These are phyloP conservation scores for Xerocomellus dryophilus DNA, from an alignment of 768 basidiomycete species.

Conservation along the genomic window DNA sequence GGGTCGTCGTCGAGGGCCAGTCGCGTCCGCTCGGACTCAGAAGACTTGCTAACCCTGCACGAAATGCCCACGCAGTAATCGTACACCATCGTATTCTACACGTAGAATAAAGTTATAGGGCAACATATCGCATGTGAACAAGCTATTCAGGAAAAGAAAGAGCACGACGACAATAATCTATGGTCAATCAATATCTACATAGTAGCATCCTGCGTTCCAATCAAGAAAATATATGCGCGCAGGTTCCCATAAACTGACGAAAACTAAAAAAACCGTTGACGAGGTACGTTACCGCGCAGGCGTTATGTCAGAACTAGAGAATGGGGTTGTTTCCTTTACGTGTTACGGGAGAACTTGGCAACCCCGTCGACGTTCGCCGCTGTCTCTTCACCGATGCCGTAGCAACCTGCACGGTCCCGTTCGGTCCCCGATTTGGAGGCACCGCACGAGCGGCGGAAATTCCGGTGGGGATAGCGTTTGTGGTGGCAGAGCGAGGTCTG, in stretches of 20 bases:
- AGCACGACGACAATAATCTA: constrained; percentile 34
- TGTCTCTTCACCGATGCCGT: constrained; percentile 68
- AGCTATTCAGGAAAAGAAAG: constrained; percentile 7
- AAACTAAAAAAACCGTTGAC: neutral
- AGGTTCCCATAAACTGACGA: constrained; percentile 16
- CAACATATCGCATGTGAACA: constrained; percentile 28
- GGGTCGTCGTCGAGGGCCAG: constrained; percentile 1
- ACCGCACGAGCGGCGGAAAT: constrained; percentile 40
- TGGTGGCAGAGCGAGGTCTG: constrained; percentile 69
- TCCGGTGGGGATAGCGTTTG: constrained; percentile 52
- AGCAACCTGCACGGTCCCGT: constrained; percentile 19
- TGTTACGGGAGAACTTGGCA: constrained; percentile 39
- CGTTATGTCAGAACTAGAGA: constrained; percentile 12
- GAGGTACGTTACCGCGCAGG: neutral
- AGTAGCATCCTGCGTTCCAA: constrained; percentile 30
- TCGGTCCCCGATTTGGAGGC: constrained; percentile 29
- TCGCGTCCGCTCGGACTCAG: constrained; percentile 6
- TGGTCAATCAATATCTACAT: constrained; percentile 28
- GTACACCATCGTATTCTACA: constrained; percentile 31
- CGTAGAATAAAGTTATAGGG: constrained; percentile 32
- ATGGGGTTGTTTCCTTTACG: constrained; percentile 28
- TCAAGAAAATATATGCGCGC: constrained; percentile 34
- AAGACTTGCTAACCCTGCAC: constrained; percentile 20
- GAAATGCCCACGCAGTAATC: constrained; percentile 21
- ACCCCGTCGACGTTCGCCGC: constrained; percentile 67